These are phyloP conservation scores for Hypoxylon sp. DNA, from an alignment of 2,329 filamentous ascomycete genomes.

Conservation along the genomic window DNA sequence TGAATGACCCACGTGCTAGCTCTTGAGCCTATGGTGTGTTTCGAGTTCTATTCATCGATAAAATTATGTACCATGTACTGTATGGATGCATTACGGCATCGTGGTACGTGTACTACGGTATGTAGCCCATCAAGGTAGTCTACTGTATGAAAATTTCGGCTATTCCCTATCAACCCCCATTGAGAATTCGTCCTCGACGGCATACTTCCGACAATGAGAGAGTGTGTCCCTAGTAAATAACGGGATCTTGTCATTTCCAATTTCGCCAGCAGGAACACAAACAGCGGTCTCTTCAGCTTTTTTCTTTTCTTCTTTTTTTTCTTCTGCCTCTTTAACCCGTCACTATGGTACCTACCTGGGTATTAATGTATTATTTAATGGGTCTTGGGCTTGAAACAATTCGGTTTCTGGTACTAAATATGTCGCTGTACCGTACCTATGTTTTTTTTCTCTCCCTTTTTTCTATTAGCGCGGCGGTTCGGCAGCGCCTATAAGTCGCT, in stretches of 20 bases:
- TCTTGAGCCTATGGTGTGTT: slow-evolving; percentile 25
- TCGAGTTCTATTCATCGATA: slow-evolving; percentile 16
- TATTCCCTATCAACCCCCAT: slow-evolving; percentile 6
- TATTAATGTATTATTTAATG: background rate
- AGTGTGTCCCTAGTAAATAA: background rate
- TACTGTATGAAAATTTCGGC: slow-evolving; percentile 16
- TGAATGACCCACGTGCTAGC: slow-evolving; percentile 37
- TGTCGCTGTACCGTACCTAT: background rate
- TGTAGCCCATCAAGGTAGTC: background rate
- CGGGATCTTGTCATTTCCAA: background rate
- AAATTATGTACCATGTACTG: background rate
- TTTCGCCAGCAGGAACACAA: background rate
- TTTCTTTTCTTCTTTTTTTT: background rate
- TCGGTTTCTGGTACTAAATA: slow-evolving; percentile 9
- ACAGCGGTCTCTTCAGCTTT: background rate
- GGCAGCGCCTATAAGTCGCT: slow-evolving; percentile 25
- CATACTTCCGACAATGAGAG: slow-evolving; percentile 9
- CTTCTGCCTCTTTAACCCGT: background rate
- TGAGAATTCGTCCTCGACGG: slow-evolving; percentile 7
- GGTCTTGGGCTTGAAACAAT: slow-evolving; percentile 9
- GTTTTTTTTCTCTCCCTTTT: slow-evolving; percentile 8
- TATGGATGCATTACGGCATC: background rate
- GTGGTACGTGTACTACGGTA: background rate
- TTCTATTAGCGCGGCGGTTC: slow-evolving; percentile 24
- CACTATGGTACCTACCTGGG: background rate